Evolutionary conservation across 2,329 filamentous ascomycete genomes (phyloP).

Genomic region (Colletotrichum phormii): DNA sequence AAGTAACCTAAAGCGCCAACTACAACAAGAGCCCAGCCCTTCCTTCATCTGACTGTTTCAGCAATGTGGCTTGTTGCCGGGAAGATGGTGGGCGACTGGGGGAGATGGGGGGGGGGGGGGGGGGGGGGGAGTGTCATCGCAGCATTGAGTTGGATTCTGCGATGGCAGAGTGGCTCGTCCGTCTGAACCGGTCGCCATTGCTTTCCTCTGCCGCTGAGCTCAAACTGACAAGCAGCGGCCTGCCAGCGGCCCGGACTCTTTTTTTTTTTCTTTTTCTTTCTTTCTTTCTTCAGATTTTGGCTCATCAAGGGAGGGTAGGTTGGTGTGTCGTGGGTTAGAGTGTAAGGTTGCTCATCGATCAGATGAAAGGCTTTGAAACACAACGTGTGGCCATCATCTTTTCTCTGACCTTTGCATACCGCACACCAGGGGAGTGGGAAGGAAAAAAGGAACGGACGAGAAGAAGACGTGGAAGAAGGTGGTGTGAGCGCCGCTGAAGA

Average conservation of each 20-base stretch:
- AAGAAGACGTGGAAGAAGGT: not conserved
- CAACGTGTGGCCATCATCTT: constrained; percentile 5
- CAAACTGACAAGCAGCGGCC: not conserved
- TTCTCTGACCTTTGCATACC: constrained; percentile 3
- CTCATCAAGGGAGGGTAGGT: not conserved
- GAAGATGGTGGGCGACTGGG: not conserved
- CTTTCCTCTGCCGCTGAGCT: not conserved
- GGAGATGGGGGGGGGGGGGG: not conserved
- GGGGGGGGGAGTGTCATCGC: not conserved
- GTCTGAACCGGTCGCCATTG: constrained; percentile 25
- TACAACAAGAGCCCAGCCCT: not conserved
- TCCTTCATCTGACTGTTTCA: constrained; percentile 30
- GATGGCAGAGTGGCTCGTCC: constrained; percentile 19
- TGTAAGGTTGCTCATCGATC: not conserved
- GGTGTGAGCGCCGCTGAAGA: constrained; percentile 1
- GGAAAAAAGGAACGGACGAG: not conserved
- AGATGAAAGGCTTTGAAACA: constrained; percentile 32
- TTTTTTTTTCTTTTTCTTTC: too few species aligned
- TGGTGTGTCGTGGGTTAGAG: not conserved
- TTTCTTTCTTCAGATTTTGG: not conserved
- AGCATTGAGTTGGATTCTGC: not conserved
- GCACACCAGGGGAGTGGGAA: constrained; percentile 11
- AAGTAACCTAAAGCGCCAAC: not conserved
- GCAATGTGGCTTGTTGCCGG: constrained; percentile 15
- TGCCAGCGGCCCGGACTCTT: not conserved